Conservation (phyloP, 495 filamentous ascomycete species). For the Tuber melanosporum region DNA sequence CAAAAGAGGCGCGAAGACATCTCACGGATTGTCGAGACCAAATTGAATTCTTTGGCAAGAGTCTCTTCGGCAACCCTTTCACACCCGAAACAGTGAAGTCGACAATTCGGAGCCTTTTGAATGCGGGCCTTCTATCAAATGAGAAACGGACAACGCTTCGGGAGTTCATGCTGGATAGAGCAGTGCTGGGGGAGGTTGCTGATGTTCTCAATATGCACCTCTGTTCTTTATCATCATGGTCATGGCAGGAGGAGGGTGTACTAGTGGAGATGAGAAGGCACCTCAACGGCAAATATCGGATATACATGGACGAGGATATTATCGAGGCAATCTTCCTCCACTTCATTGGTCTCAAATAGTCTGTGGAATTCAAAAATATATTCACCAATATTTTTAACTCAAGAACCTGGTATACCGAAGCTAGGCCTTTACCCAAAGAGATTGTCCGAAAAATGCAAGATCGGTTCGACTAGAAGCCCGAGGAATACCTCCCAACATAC, state of each 20-base stretch:
- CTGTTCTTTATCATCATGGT: constrained; percentile 54
- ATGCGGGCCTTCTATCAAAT: constrained; percentile 53
- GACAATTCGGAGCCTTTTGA: constrained; percentile 50
- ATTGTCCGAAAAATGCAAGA: constrained; percentile 46
- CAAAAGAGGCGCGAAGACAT: constrained; percentile 41
- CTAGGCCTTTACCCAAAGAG: constrained; percentile 44
- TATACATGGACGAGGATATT: constrained; percentile 63
- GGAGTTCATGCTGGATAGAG: constrained; percentile 54
- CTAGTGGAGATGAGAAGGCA: constrained; percentile 57
- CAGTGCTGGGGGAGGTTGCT: constrained; percentile 55
- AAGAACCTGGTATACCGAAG: constrained; percentile 47
- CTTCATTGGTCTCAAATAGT: constrained; percentile 58
- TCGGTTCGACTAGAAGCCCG: constrained; percentile 47
- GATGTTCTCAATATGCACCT: constrained; percentile 66
- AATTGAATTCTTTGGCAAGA: constrained; percentile 46
- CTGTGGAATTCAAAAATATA: constrained; percentile 50
- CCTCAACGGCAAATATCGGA: constrained; percentile 55
- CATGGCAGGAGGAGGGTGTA: constrained; percentile 53
- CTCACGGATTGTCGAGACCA: constrained; percentile 41
- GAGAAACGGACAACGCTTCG: constrained; percentile 55
- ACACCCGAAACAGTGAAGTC: constrained; percentile 45
- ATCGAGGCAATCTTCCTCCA: constrained; percentile 61
- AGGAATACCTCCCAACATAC: not conserved
- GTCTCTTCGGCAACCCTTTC: constrained; percentile 43
- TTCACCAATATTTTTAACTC: constrained; percentile 47